These are phyloP conservation scores for Megacollybia marginata DNA, from an alignment of 768 basidiomycete species.

Conservation along the genomic window DNA sequence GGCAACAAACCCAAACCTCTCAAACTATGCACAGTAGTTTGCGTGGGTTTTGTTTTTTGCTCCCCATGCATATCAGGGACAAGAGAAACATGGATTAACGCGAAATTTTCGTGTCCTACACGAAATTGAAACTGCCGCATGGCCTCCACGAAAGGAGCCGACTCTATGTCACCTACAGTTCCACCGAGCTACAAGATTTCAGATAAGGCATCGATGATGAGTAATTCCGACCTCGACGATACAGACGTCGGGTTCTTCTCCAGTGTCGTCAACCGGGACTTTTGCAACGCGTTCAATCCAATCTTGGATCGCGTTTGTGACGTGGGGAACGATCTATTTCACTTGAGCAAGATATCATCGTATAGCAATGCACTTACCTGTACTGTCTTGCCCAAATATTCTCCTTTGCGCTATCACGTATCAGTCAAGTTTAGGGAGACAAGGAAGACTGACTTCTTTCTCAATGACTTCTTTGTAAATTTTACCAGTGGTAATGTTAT, in stretches of 20 bases:
- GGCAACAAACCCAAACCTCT: slow-evolving; percentile 89
- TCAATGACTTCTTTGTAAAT: slow-evolving; percentile 97
- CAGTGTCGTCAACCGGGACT: slow-evolving; percentile 91
- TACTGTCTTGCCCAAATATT: slow-evolving; percentile 95
- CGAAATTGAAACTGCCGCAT: slow-evolving; percentile 99
- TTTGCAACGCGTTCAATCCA: slow-evolving; percentile 96
- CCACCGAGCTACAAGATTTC: slow-evolving; percentile 74
- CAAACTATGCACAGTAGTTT: slow-evolving; percentile 91
- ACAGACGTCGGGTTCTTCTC: slow-evolving; percentile 90
- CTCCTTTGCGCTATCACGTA: slow-evolving; percentile 57
- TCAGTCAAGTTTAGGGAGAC: slow-evolving; percentile 1
- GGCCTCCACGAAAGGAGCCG: slow-evolving; percentile 95
- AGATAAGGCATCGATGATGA: not conserved
- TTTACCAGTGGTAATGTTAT: slow-evolving; percentile 99
- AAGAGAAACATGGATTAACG: slow-evolving; percentile 92
- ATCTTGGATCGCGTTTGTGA: slow-evolving; percentile 96
- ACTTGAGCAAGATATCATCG: not conserved
- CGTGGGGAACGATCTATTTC: slow-evolving; percentile 82
- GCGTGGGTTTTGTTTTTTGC: slow-evolving; percentile 98
- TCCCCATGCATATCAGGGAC: slow-evolving; percentile 99
- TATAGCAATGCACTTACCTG: slow-evolving; percentile 45
- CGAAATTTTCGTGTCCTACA: slow-evolving; percentile 94
- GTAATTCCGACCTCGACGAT: slow-evolving; percentile 74
- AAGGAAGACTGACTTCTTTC: slow-evolving; percentile 64
- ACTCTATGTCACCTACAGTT: slow-evolving; percentile 98